A percentile compares a stretch with the other conserved stretches of the same genome.
These are phyloP conservation scores for Euphorbia celastroides DNA, from an alignment of 441 rosid genomes.

Conservation along the genomic window DNA sequence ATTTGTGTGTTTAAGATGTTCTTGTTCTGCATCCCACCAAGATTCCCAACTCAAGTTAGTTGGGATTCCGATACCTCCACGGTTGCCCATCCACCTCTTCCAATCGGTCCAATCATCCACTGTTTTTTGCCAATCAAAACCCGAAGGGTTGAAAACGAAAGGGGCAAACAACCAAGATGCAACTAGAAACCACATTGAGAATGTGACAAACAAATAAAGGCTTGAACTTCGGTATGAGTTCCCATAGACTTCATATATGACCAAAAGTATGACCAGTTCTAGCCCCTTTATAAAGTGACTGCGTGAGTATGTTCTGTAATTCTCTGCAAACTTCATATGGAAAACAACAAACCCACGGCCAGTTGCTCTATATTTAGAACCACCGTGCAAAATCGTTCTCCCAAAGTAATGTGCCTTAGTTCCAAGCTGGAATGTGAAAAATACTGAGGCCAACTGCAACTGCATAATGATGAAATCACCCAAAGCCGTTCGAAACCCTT, in stretches of 20 bases:
- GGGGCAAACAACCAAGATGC: slow-evolving; percentile 97
- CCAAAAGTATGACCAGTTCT: slow-evolving; percentile 63
- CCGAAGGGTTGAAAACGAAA: slow-evolving; percentile 88
- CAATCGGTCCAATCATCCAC: slow-evolving; percentile 98
- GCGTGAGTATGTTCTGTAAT: slow-evolving; percentile 83
- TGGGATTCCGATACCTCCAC: slow-evolving; percentile 87
- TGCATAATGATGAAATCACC: slow-evolving; percentile 92
- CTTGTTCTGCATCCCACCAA: slow-evolving; percentile 94
- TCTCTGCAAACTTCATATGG: slow-evolving; percentile 86
- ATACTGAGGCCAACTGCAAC: slow-evolving; percentile 89
- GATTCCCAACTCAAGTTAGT: slow-evolving; percentile 87
- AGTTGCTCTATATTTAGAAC: slow-evolving; percentile 75
- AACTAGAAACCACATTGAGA: slow-evolving; percentile 93
- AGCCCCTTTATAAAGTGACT: slow-evolving; percentile 96
- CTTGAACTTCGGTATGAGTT: slow-evolving; percentile 67
- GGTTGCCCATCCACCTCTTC: slow-evolving; percentile 97
- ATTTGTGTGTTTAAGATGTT: slow-evolving; percentile 66
- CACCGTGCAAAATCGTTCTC: slow-evolving; percentile 91
- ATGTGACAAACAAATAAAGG: slow-evolving; percentile 59
- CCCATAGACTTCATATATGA: slow-evolving; percentile 66
- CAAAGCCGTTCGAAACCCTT: slow-evolving; percentile 85
- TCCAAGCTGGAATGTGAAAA: slow-evolving; percentile 97
- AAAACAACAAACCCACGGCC: slow-evolving; percentile 91
- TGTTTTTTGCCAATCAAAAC: slow-evolving; percentile 97
- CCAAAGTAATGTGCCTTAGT: slow-evolving; percentile 91